Evolutionary conservation across 129 eudicot genomes (phyloP).

Genomic region (Flaveria linearis): DNA sequence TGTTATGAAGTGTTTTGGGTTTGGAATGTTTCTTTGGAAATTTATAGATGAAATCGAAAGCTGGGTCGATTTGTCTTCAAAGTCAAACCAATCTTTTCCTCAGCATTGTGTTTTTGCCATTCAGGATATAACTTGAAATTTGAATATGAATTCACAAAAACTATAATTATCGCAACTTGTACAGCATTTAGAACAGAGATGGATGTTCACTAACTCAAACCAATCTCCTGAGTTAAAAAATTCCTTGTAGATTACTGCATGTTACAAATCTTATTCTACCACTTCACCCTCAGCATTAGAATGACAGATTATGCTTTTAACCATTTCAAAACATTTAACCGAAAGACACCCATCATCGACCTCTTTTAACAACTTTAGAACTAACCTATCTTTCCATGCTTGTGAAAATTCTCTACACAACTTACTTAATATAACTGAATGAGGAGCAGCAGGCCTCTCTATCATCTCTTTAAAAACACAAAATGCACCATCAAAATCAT

Average conservation of each 20-base stretch:
- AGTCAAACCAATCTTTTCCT: background rate
- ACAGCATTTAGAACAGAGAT: background rate
- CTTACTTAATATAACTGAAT: constrained; percentile 45
- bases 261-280: constrained; percentile 13
- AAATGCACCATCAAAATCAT: constrained; percentile 72
- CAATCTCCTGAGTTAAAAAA: background rate
- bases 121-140: too few species aligned
- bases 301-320: constrained; percentile 24
- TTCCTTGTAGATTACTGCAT: background rate
- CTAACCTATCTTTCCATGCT: constrained; percentile 56
- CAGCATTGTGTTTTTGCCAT: too few species aligned
- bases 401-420: constrained; percentile 52
- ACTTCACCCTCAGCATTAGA: constrained; percentile 12
- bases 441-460: constrained; percentile 54
- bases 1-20: too few species aligned
- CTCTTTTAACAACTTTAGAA: constrained; percentile 45
- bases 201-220: too few species aligned
- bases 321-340: constrained; percentile 37
- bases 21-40: too few species aligned
- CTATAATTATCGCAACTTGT: too few species aligned
- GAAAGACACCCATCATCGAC: constrained; percentile 43
- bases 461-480: constrained; percentile 56
- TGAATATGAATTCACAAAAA: too few species aligned
- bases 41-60: too few species aligned
- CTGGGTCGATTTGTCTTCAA: background rate